These are phyloP conservation scores for Orobanche coerulescens DNA, from an alignment of 257 asterid genomes.

Conservation along the genomic window DNA sequence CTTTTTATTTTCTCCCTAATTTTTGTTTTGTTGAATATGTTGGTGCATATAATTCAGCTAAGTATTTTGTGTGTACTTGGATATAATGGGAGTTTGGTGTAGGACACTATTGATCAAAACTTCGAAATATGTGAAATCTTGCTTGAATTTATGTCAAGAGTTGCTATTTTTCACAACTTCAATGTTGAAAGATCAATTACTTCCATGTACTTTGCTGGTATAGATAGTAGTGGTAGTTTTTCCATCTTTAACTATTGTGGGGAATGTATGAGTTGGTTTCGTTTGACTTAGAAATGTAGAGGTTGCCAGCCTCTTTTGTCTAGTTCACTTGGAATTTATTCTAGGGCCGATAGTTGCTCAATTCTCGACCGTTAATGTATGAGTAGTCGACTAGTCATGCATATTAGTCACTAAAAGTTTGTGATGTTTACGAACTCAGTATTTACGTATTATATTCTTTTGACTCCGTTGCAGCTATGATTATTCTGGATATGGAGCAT, in stretches of 20 bases:
- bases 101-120: background rate
- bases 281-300: background rate
- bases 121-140: background rate
- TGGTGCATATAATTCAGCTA: constrained; percentile 9
- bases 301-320: background rate
- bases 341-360: no score
- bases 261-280: constrained; percentile 2
- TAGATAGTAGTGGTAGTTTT: background rate
- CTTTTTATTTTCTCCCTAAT: background rate
- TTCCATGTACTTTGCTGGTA: background rate
- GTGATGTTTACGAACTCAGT: background rate
- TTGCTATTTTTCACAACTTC: background rate
- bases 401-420: no score
- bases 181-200: constrained; percentile 5
- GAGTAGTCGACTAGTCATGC: no score
- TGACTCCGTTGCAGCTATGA: constrained; percentile 70
- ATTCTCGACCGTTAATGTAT: no score
- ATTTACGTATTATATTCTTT: constrained; percentile 12
- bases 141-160: constrained; percentile 17
- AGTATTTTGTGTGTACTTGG: background rate
- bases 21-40: constrained; percentile 5
- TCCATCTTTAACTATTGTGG: background rate
- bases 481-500: constrained; percentile 95
- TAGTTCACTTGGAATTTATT: no score
- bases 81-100: background rate